Conservation (phyloP, 1,284 basidiomycete genomes). For the Boletellus sp. region DNA sequence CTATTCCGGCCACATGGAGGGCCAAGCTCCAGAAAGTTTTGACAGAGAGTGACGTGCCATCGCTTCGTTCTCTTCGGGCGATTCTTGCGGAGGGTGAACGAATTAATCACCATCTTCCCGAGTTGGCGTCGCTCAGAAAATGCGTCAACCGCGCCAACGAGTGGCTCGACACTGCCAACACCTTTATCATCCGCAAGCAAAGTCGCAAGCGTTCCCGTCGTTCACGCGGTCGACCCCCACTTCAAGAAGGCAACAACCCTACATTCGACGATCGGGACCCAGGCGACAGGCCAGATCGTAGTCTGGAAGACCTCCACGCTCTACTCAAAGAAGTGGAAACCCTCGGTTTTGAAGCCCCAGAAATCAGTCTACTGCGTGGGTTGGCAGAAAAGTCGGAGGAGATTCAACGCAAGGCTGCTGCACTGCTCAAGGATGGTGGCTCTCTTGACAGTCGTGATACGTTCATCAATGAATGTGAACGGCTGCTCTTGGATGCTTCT, state of each 20-base stretch:
- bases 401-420: constrained; percentile 51
- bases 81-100: constrained; percentile 85
- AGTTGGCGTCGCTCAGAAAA: constrained; percentile 69
- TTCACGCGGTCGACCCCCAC: constrained; percentile 51
- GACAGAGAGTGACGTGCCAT: constrained; percentile 64
- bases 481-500: constrained; percentile 62
- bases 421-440: constrained; percentile 42
- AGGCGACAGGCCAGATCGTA: constrained; percentile 64
- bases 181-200: constrained; percentile 68
- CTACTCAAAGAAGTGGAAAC: constrained; percentile 68
- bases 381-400: constrained; percentile 67
- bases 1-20: constrained; percentile 74
- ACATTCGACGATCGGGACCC: constrained; percentile 48
- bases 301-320: constrained; percentile 62
- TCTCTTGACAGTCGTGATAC: constrained; percentile 45
- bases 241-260: constrained; percentile 32
- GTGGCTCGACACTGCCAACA: constrained; percentile 79
- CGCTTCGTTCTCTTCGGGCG: constrained; percentile 72
- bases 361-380: constrained; percentile 57
- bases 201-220: constrained; percentile 68
- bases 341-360: constrained; percentile 78
- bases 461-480: constrained; percentile 67
- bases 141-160: constrained; percentile 80
- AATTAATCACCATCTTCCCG: constrained; percentile 72
- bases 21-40: constrained; percentile 68